These are phyloP conservation scores for Onygena corvina DNA, from an alignment of 2,329 filamentous ascomycete species.

Conservation along the genomic window DNA sequence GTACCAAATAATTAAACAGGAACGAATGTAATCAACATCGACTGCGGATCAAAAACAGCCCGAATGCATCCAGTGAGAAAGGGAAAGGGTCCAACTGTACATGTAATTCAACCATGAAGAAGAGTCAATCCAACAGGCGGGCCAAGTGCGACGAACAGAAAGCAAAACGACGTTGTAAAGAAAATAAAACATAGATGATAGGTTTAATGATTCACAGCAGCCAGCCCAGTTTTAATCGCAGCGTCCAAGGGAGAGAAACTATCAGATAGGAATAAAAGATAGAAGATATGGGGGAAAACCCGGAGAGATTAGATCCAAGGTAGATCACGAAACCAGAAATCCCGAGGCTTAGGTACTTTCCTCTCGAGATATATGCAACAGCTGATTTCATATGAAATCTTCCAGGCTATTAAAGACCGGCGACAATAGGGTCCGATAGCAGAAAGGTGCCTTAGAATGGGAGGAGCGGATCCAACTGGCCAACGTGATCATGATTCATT, in stretches of 20 bases:
- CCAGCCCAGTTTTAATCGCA: background rate
- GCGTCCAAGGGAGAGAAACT: background rate
- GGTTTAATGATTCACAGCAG: conserved; percentile 3
- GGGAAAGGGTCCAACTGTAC: background rate
- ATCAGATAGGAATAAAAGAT: background rate
- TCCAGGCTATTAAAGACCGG: background rate
- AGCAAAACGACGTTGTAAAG: background rate
- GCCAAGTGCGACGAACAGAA: background rate
- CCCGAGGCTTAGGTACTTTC: background rate
- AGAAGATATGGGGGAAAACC: background rate
- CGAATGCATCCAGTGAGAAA: background rate
- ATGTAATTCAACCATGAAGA: background rate
- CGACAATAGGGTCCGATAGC: background rate
- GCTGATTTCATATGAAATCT: conserved; percentile 4
- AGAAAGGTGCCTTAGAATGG: background rate
- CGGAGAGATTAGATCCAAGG: background rate
- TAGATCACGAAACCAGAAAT: background rate
- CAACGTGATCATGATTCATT: background rate
- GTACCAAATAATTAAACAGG: background rate
- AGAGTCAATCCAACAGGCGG: too few relatives aligned
- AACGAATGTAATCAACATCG: background rate
- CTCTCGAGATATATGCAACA: background rate
- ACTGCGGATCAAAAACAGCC: background rate
- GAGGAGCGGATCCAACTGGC: background rate
- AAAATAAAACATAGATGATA: too few relatives aligned